Evolutionary conservation across 1,139 yeast species (phyloP).

Genomic region (Hyphopichia khmerensis): DNA sequence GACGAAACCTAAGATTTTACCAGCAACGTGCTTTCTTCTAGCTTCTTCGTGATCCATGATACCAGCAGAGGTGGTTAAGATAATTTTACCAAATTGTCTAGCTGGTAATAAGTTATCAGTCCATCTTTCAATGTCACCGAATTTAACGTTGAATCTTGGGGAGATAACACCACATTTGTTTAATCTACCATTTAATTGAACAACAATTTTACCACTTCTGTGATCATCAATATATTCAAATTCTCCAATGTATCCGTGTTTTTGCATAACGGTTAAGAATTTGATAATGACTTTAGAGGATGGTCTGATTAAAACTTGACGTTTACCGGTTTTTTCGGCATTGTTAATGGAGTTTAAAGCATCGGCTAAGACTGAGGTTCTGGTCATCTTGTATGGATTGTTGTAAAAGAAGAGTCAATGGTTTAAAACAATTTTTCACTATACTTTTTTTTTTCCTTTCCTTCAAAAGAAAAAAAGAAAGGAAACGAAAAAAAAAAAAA

Average conservation of each 20-base stretch:
- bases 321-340: conserved; percentile 99
- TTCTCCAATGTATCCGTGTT: conserved; percentile 99
- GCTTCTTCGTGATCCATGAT: conserved; percentile 99
- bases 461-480: no score
- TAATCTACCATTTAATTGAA: conserved; percentile 95
- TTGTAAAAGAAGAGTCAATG: not conserved
- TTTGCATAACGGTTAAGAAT: conserved; percentile 96
- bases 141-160: conserved; percentile 96
- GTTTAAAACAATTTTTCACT: conserved; percentile 3
- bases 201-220: conserved; percentile 97
- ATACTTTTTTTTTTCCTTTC: not conserved
- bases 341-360: conserved; percentile 98
- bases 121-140: conserved; percentile 95
- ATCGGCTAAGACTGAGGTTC: conserved; percentile 98
- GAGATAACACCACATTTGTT: conserved; percentile 98
- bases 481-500: no score
- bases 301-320: conserved; percentile 98
- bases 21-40: conserved; percentile 99
- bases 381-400: conserved; percentile 65
- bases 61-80: conserved; percentile 98
- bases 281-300: conserved; percentile 98
- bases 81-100: conserved; percentile 97
- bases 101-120: conserved; percentile 97
- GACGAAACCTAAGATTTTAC: conserved; percentile 95
- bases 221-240: conserved; percentile 98